phyloP scores from a whole-genome alignment of 2,329 filamentous ascomycete genomes.

The Aspergillus sp. region DNA sequence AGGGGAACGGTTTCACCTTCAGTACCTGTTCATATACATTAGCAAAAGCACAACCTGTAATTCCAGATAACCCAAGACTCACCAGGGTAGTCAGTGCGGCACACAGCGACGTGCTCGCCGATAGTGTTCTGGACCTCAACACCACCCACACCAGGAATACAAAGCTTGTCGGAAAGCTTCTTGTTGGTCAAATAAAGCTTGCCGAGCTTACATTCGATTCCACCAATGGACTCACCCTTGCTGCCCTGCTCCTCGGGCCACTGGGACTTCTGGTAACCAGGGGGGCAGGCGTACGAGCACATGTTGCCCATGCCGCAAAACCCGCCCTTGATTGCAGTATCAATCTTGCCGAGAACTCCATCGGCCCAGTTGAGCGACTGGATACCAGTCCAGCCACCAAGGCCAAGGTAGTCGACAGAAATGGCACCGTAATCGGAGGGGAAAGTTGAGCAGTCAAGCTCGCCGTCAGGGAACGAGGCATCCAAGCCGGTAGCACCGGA shows the following conservation, averaged over 20 bases:
- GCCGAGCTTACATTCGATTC: slow-evolving; percentile 71
- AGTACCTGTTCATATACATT: slow-evolving; percentile 48
- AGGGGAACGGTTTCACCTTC: slow-evolving; percentile 85
- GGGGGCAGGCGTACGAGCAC: slow-evolving; percentile 92
- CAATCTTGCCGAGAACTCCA: slow-evolving; percentile 50
- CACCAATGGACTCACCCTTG: slow-evolving; percentile 82
- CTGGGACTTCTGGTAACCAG: slow-evolving; percentile 88
- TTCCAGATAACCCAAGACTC: slow-evolving; percentile 20
- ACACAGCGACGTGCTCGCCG: slow-evolving; percentile 66
- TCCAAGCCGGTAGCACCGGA: slow-evolving; percentile 56
- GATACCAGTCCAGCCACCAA: slow-evolving; percentile 77
- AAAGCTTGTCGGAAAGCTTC: slow-evolving; percentile 66
- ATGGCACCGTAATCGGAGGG: slow-evolving; percentile 80
- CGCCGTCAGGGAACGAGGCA: slow-evolving; percentile 71
- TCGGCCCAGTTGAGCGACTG: slow-evolving; percentile 58
- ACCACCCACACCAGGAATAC: slow-evolving; percentile 68
- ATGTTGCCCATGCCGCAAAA: slow-evolving; percentile 53
- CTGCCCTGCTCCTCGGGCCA: slow-evolving; percentile 78
- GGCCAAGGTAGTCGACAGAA: slow-evolving; percentile 64
- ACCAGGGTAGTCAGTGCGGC: slow-evolving; percentile 96
- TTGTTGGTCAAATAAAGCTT: slow-evolving; percentile 76
- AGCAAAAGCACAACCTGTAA: background rate
- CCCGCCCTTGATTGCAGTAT: slow-evolving; percentile 59
- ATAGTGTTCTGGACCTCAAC: slow-evolving; percentile 77
- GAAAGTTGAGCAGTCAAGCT: slow-evolving; percentile 70